Conservation (phyloP, 768 basidiomycete genomes). For the Gautieria morchelliformis region DNA sequence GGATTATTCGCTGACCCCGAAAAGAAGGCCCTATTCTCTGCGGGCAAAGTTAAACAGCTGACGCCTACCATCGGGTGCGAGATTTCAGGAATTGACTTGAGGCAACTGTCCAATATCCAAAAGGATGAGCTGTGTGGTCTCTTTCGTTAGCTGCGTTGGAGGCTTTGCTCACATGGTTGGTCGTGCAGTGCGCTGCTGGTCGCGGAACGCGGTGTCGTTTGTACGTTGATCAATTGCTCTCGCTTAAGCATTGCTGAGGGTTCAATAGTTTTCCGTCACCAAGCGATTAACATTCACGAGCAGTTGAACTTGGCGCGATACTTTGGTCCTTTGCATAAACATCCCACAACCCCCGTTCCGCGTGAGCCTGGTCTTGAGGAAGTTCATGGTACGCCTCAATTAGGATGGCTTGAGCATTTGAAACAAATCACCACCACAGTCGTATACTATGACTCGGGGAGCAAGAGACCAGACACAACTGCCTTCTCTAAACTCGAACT, state of each 20-base stretch:
- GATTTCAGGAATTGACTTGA: constrained; percentile 61
- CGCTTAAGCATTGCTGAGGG: neutral
- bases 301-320: constrained; percentile 66
- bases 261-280: constrained; percentile 58
- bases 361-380: constrained; percentile 61
- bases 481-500: constrained; percentile 68
- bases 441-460: constrained; percentile 59
- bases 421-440: constrained; percentile 28
- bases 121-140: constrained; percentile 67
- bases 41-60: constrained; percentile 60
- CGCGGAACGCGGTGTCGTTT: constrained; percentile 70
- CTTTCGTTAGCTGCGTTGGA: neutral
- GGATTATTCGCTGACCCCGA: constrained; percentile 58
- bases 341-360: constrained; percentile 74
- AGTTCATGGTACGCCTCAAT: constrained; percentile 47
- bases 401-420: neutral
- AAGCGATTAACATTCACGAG: constrained; percentile 56
- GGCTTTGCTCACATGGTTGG: neutral
- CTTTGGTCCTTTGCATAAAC: constrained; percentile 71
- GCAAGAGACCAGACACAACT: constrained; percentile 44
- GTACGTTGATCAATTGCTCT: constrained; percentile 28
- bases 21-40: constrained; percentile 55
- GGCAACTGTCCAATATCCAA: constrained; percentile 53
- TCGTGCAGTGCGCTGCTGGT: constrained; percentile 52
- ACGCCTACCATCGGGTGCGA: constrained; percentile 73